Evolutionary conservation across 1,284 basidiomycete species (phyloP), one percentile per base, ranked within the genome.

Genomic region (Ceratobasidium sp.): DNA sequence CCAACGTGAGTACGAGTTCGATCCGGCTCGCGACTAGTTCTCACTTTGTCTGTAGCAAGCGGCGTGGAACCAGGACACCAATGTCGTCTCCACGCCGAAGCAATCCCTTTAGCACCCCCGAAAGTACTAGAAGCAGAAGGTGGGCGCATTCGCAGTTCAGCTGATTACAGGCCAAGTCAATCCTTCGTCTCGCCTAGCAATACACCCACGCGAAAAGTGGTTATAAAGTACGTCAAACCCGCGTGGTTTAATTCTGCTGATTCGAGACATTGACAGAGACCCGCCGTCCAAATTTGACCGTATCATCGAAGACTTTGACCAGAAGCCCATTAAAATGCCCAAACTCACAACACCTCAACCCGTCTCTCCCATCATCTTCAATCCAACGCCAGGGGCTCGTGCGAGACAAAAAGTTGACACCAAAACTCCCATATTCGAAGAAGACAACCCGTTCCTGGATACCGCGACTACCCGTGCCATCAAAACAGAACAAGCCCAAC

Each of bases 321-420:
- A 27, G 81, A 81, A 6, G 79, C 80, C 27, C 79, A 79, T 16
- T 76, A 84, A 72, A 82, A 83, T 29, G 80, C 78, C 6, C 77
- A 76, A 0, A 77, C 75, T 11, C 77, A 29, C 69, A 59, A 22
- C n/a, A 43, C 22, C 74, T 39, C 54, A 24, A 74, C 29, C 29
- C 24, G 16, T 58, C 48, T 34, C 58, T 27, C 24, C 43, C 7
- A 48, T 53, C 37, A 29, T 31, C 7, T 43, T 48, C 22, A 51
- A 72, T 19, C 51, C 62, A 5, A 62, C 62, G 1, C 71, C 62
- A 11, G 31, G 14, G 27, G 31, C 49, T 34, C 58, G 62, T 22
- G 71, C 71, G 2, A 19, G 31, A 63, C 63, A 56, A 46, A 41
- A 58, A n/a, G 34, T 31, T 9, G 41, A 64, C 39, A 37, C 41